A percentile compares a stretch with the other conserved stretches of the same genome.
These are phyloP conservation scores for Lentinus polychrous DNA, from an alignment of 1,284 basidiomycete species.

Conservation along the genomic window DNA sequence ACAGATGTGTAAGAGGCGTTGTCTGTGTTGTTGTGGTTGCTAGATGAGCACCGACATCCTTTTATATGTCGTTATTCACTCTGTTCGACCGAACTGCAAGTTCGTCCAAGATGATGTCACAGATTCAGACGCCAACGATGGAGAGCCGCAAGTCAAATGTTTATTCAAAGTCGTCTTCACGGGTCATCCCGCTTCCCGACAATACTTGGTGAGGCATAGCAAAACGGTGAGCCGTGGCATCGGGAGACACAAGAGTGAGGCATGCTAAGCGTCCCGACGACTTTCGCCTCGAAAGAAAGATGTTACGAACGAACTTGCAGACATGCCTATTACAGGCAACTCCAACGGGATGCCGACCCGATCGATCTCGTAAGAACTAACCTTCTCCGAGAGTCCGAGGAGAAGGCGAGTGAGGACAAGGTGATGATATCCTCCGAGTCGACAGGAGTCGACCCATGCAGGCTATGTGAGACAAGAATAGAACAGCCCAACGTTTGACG, in stretches of 20 bases:
- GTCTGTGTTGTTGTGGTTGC: neutral
- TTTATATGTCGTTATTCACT: neutral
- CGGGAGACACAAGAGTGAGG: neutral
- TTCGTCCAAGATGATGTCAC: neutral
- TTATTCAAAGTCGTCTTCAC: neutral
- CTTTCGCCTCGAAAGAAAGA: neutral
- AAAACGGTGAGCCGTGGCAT: neutral
- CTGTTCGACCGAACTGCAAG: neutral
- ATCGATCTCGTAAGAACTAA: no score
- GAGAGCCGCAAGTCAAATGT: neutral
- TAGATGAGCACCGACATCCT: neutral
- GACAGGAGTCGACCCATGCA: no score
- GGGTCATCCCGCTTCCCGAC: neutral
- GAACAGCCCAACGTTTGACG: no score
- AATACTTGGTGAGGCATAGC: neutral
- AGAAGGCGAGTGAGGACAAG: no score
- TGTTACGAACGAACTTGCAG: neutral
- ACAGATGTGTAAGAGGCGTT: no score
- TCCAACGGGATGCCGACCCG: neutral
- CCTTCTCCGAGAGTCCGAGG: no score
- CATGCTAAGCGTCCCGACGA: neutral
- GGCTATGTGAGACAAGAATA: no score
- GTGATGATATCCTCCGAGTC: no score
- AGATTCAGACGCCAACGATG: neutral
- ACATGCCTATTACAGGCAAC: constrained; percentile 1